Percentiles rank a stretch among this genome's conserved stretches.
Evolutionary conservation across 2,329 filamentous ascomycete genomes (phyloP).

Genomic region (Diatrype stigma): DNA sequence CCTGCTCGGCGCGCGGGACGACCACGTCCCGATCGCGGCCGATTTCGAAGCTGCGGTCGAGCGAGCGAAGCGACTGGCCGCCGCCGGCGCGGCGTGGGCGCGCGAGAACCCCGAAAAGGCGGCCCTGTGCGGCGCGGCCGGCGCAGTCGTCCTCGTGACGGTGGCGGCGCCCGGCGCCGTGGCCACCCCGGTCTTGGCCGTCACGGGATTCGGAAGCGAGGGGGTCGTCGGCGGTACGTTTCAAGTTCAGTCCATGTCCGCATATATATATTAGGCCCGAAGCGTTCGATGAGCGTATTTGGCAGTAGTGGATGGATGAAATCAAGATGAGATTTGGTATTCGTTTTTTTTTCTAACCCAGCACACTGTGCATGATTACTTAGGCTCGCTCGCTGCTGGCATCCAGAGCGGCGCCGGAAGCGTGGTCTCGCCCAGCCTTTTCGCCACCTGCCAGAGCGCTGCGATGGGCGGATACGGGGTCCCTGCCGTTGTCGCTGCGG

Average conservation of each 20-base stretch:
- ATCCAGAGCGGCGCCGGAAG: constrained; percentile 17
- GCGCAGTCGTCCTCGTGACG: background rate
- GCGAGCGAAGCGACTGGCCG: background rate
- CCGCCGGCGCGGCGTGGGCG: constrained; percentile 7
- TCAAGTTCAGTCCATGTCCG: background rate
- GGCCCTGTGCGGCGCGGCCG: constrained; percentile 2
- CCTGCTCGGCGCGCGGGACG: background rate
- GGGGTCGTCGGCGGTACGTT: constrained; percentile 14
- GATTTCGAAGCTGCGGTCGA: background rate
- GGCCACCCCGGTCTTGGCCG: constrained; percentile 9
- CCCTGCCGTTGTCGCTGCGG: constrained; percentile 10
- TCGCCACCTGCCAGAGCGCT: constrained; percentile 21
- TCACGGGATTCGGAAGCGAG: constrained; percentile 12
- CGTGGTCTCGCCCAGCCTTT: constrained; percentile 14
- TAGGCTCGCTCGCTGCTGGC: constrained; percentile 17
- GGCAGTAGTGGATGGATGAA: background rate
- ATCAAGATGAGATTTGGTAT: background rate
- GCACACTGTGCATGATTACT: background rate
- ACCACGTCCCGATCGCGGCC: background rate
- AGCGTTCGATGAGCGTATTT: too few relatives aligned
- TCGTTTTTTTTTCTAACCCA: background rate
- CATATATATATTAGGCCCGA: background rate
- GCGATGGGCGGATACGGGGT: constrained; percentile 19
- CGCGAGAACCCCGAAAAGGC: constrained; percentile 12
- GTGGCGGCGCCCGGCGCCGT: constrained; percentile 9